Conservation (phyloP, 2,329 filamentous ascomycete species). For the Phaeosphaeria sp. region DNA sequence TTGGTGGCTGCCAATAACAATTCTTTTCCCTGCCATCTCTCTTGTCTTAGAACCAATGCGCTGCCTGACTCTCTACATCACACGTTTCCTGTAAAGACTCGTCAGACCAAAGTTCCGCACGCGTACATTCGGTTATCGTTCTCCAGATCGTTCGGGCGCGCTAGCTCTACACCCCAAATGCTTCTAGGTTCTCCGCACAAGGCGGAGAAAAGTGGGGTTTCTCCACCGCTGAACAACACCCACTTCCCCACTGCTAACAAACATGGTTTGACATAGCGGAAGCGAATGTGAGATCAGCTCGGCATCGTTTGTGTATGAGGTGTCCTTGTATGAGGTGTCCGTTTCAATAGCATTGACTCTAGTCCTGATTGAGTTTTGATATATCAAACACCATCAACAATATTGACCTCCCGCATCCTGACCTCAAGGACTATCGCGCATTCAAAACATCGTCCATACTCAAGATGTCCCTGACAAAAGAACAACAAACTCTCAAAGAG, state of each 20-base stretch:
- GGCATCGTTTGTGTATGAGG: not conserved
- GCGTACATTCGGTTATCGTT: not conserved
- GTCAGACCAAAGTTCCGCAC: not conserved
- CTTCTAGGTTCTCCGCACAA: constrained; percentile 11
- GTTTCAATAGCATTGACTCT: not conserved
- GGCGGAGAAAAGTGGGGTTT: constrained; percentile 18
- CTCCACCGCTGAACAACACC: not conserved
- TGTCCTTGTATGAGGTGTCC: no score
- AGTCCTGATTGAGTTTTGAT: not conserved
- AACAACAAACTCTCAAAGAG: constrained; percentile 31
- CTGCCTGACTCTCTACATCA: not conserved
- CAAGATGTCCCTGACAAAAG: constrained; percentile 26
- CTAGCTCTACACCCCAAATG: not conserved
- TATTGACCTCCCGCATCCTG: not conserved
- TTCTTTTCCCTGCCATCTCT: not conserved
- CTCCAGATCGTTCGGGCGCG: not conserved
- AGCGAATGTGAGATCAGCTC: not conserved
- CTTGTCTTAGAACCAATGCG: not conserved
- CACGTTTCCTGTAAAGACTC: not conserved
- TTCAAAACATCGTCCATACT: constrained; percentile 9
- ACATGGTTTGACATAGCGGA: not conserved
- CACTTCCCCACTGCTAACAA: not conserved
- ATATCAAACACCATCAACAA: not conserved
- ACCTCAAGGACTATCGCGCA: constrained; percentile 6
- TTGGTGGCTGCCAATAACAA: constrained; percentile 4